Conservation (phyloP, 75 land plant species). For the Ceratopteris richardii region DNA sequence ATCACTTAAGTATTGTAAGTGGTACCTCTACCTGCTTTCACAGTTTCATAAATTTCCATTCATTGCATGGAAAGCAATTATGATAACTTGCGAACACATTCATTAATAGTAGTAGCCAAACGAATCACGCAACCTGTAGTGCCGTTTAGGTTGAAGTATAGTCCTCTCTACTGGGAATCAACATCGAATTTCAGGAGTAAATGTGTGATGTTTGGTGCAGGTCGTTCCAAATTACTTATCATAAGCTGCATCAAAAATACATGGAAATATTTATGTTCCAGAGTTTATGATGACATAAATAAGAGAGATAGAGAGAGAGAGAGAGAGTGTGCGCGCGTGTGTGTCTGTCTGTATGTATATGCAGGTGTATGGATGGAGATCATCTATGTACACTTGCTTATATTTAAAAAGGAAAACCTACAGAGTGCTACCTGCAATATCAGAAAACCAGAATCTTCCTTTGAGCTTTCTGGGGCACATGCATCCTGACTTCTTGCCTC, state of each 20-base stretch:
- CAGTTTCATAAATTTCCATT: background rate
- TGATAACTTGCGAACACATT: too few species aligned
- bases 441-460: slow-evolving; percentile 75
- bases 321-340: too few species aligned
- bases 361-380: too few species aligned
- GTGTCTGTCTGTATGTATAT: too few species aligned
- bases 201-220: slow-evolving; percentile 87
- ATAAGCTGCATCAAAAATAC: slow-evolving; percentile 51
- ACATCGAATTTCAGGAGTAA: slow-evolving; percentile 79
- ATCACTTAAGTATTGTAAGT: too few species aligned
- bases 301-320: too few species aligned
- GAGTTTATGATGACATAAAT: too few species aligned
- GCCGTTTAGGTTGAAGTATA: slow-evolving; percentile 78
- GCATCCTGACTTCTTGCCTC: slow-evolving; percentile 66
- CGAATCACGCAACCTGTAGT: slow-evolving; percentile 67
- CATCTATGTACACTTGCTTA: too few species aligned
- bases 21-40: background rate
- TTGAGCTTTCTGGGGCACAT: slow-evolving; percentile 50
- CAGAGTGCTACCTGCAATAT: slow-evolving; percentile 62
- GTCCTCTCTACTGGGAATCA: slow-evolving; percentile 68
- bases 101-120: too few species aligned
- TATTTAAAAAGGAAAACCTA: background rate
- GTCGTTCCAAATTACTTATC: slow-evolving; percentile 63
- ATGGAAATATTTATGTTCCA: background rate
- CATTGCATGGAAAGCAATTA: too few species aligned